Base-by-base conservation (phyloP, 164 flowering plant species). In the Sedum album region DNA sequence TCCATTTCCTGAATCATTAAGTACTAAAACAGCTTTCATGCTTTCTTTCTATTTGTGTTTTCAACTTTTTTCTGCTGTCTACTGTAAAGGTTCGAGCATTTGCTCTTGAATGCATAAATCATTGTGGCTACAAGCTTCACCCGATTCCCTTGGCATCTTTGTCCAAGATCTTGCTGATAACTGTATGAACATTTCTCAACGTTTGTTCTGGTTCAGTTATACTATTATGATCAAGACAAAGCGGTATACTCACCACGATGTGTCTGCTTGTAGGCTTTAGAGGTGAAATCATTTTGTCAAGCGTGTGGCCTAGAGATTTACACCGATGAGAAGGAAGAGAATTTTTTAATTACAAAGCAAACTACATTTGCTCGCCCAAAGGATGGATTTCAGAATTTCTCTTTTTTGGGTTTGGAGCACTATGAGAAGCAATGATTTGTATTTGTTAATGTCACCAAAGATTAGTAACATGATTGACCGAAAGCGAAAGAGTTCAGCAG, bases 61-160 rank as follows among this genome's bases (percentile, higher is more conserved):
- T 25, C 4, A 65, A 11, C 23, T 69, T 31, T 46, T 65, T 53
- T 21, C 6, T 38, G 60, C 53, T 67, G 66, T 33, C 26, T 48
- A 20, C 25, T 23, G 69, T 53, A 67, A 28, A 93, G 96, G 81
- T 88, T 62, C 86, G 94, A 33, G 77, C 81, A 33, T 64, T 73
- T 61, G 93, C 87, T 18, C 28, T 93, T 21, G 78, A 82, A 66
- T 89, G 73, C 71, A 77, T 93, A 72, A 85, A 88, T 76, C 31
- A 78, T 70, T 75, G 86, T 41, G 85, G 94, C 48, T 93, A 91
- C 86, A 91, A 88, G 82, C 94, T 86, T 77, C 86, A 86, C 69
- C 98, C 97, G 6, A 88, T 82, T 72, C 93, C 96, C 10, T 62
- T 91, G 60, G 65, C 42, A 33, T 70, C 74, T 70, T 76, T 91